Percentiles rank a stretch among this genome's conserved stretches.
These are phyloP conservation scores for Paracoccidioides brasiliensis DNA, from an alignment of 2,329 filamentous ascomycete genomes.

Conservation along the genomic window DNA sequence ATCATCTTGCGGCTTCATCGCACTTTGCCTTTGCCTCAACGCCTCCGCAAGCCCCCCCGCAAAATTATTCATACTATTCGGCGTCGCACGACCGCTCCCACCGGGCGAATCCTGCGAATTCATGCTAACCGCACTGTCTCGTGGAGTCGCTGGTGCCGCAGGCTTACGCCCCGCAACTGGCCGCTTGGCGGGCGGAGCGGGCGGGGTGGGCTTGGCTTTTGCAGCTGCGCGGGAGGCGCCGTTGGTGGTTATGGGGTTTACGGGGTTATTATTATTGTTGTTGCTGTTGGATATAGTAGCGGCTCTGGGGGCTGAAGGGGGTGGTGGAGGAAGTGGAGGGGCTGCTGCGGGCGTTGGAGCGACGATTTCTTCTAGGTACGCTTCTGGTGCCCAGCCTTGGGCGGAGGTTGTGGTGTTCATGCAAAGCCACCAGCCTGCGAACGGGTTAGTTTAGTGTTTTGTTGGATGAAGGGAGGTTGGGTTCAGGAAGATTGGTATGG, in stretches of 20 bases:
- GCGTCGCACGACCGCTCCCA: constrained; percentile 57
- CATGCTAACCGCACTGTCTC: constrained; percentile 49
- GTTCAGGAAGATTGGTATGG: too few species aligned
- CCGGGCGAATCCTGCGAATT: constrained; percentile 38
- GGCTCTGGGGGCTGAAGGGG: constrained; percentile 34
- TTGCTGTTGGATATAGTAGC: constrained; percentile 13
- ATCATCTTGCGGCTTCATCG: constrained; percentile 56
- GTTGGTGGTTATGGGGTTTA: constrained; percentile 25
- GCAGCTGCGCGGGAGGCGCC: constrained; percentile 29
- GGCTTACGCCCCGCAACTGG: constrained; percentile 62
- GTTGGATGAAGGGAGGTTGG: not conserved
- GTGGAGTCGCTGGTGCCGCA: constrained; percentile 48
- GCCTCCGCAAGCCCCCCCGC: constrained; percentile 66
- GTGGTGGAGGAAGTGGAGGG: constrained; percentile 42
- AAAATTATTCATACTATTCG: constrained; percentile 45
- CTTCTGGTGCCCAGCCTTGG: constrained; percentile 90
- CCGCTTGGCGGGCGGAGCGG: constrained; percentile 67
- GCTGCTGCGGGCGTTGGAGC: constrained; percentile 46
- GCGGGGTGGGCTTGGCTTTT: constrained; percentile 56
- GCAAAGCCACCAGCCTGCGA: constrained; percentile 85
- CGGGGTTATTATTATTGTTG: constrained; percentile 41
- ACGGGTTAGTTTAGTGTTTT: constrained; percentile 12
- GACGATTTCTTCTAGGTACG: constrained; percentile 69
- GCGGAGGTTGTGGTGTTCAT: constrained; percentile 53
- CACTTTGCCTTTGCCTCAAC: constrained; percentile 61